Conservation (phyloP, 257 asterid genomes). For the Knoxia roxburghii region DNA sequence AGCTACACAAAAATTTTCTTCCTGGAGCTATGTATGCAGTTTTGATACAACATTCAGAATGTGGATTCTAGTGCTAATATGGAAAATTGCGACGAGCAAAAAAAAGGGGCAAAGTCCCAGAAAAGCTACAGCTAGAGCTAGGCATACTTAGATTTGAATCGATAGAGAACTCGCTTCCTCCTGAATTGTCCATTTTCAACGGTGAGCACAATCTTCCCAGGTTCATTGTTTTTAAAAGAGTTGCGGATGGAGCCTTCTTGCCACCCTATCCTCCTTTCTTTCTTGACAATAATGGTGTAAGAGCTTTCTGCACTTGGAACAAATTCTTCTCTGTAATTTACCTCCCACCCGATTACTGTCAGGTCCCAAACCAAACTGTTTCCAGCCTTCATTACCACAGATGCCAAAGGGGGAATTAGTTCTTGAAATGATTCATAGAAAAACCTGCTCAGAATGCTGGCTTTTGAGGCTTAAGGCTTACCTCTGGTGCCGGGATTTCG, state of each 20-base stretch:
- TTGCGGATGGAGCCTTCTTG: conserved; percentile 47
- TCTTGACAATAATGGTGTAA: conserved; percentile 47
- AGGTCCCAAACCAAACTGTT: conserved; percentile 46
- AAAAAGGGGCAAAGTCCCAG: background rate
- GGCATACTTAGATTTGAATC: conserved; percentile 34
- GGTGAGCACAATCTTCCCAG: conserved; percentile 48
- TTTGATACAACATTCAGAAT: background rate
- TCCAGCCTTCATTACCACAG: conserved; percentile 29
- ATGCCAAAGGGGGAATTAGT: too few relatives aligned
- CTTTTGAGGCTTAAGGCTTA: conserved; percentile 16
- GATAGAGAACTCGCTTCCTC: conserved; percentile 42
- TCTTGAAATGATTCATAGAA: too few relatives aligned
- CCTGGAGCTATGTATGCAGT: background rate
- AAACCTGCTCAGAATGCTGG: too few relatives aligned
- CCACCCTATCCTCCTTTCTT: conserved; percentile 35
- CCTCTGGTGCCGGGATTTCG: conserved; percentile 51
- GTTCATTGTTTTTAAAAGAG: conserved; percentile 38
- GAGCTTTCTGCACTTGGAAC: conserved; percentile 44
- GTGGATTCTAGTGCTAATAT: background rate
- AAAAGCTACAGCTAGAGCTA: background rate
- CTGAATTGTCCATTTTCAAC: conserved; percentile 45
- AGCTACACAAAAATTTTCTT: background rate
- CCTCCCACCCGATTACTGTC: conserved; percentile 55
- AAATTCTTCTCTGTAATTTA: conserved; percentile 60
- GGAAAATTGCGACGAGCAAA: background rate